Evolutionary conservation across 306 rosid genomes (phyloP), one percentile per base, ranked within the genome.

Genomic region (Corylus americana): DNA sequence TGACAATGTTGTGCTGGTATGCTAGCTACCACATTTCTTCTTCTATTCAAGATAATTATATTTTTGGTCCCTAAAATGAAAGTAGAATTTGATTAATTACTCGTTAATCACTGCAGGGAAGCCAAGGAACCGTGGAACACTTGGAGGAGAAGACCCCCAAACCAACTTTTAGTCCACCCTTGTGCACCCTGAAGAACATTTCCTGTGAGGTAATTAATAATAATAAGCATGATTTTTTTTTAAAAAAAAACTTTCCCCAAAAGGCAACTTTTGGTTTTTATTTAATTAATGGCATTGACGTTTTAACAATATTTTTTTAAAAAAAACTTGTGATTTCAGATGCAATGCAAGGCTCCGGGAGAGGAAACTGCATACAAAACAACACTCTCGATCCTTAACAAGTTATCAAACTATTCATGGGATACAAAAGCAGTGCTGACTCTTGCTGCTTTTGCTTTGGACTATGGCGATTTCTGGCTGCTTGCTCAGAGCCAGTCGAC

Each of bases 371-470:
- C 76, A 1, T 61, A 73, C 63, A 54, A 53, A 35, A 51, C 63
- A 25, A 10, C 76, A 16, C 44, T 53, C 16, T 29, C 76, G 8
- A 73, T 73, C 16, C 76, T 73, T 4, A 53, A 73, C 49, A 51
- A 73, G 76, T 73, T 87, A 58, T 87, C 87, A 53, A 71, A 49
- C 12, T 89, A 87, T 77, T 29, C 84, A 0, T 91, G 98, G 96
- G 94, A 86, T 31, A 90, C 92, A 16, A 94, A 91, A 80, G 90
- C 92, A 22, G 92, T 92, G 78, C 73, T 93, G 13, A 82, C 98
- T 5, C 74, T 93, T 0, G 92, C 94, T 0, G 97, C 97, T 22
- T 93, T 93, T 68, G 87, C 93, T 1, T 12, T 88, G 73, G 94
- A 93, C 39, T 91, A 76, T 44, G 92, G 97, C 0, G 95, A 91